Percentiles rank a stretch among this genome's conserved stretches.
Evolutionary conservation across 2,329 filamentous ascomycete genomes (phyloP).

Genomic region (Cladosporium sp.): DNA sequence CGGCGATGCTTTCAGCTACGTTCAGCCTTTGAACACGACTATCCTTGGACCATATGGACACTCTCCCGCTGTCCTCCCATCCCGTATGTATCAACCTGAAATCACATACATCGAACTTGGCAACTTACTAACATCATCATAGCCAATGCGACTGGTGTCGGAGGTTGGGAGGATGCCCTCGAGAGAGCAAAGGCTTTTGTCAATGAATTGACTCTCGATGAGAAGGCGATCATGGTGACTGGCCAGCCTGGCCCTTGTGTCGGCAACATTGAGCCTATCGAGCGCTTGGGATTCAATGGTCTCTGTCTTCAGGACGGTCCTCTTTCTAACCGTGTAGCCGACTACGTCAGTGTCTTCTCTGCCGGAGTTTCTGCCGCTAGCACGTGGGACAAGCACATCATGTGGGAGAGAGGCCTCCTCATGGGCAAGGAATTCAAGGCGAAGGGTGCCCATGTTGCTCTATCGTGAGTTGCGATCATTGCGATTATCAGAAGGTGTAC

Average conservation of each 20-base stretch:
- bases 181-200: conserved; percentile 34
- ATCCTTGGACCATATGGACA: conserved; percentile 10
- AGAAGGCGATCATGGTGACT: conserved; percentile 39
- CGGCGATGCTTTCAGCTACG: conserved; percentile 7
- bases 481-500: not conserved
- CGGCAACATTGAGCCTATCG: conserved; percentile 32
- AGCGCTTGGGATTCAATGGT: conserved; percentile 29
- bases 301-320: conserved; percentile 82
- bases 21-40: conserved; percentile 11
- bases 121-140: not conserved
- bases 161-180: conserved; percentile 12
- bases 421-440: conserved; percentile 30
- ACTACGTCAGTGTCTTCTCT: conserved; percentile 60
- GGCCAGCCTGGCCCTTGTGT: conserved; percentile 28
- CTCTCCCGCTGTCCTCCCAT: conserved; percentile 7
- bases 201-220: conserved; percentile 34
- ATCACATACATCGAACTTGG: not conserved
- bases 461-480: not conserved
- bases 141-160: conserved; percentile 17
- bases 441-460: conserved; percentile 52
- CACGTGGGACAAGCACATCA: conserved; percentile 72
- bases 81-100: not conserved
- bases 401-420: conserved; percentile 38
- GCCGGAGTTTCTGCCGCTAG: conserved; percentile 80
- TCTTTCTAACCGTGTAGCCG: conserved; percentile 22